Percentiles rank a stretch among this genome's conserved stretches.
Conservation (phyloP, 2,329 filamentous ascomycete genomes). For the Botryotinia convoluta region DNA sequence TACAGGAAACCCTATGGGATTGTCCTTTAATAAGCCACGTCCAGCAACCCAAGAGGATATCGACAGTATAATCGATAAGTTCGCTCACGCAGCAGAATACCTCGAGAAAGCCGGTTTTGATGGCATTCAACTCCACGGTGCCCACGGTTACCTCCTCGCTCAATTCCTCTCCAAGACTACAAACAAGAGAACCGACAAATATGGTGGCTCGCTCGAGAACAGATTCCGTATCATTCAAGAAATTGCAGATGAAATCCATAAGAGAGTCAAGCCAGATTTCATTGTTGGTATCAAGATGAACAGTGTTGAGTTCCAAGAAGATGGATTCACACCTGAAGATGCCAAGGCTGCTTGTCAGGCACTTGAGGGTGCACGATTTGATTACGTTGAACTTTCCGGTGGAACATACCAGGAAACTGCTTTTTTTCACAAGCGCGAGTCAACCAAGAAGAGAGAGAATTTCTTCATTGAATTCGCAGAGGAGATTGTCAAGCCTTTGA, state of each 20-base stretch:
- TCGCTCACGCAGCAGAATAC: slow-evolving; percentile 60
- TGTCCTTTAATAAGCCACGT: slow-evolving; percentile 53
- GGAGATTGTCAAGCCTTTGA: slow-evolving; percentile 48
- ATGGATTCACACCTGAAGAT: slow-evolving; percentile 57
- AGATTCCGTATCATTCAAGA: slow-evolving; percentile 50
- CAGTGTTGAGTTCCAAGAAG: slow-evolving; percentile 57
- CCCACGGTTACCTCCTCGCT: slow-evolving; percentile 38
- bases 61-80: slow-evolving; percentile 54
- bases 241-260: slow-evolving; percentile 59
- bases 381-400: slow-evolving; percentile 68
- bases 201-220: slow-evolving; percentile 37
- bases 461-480: slow-evolving; percentile 67
- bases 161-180: slow-evolving; percentile 36
- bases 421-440: slow-evolving; percentile 38
- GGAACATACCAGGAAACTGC: slow-evolving; percentile 56
- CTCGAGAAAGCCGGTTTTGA: slow-evolving; percentile 60
- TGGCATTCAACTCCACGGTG: slow-evolving; percentile 42
- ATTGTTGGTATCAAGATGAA: slow-evolving; percentile 56
- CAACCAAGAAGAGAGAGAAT: slow-evolving; percentile 54
- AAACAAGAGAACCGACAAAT: slow-evolving; percentile 36
- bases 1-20: slow-evolving; percentile 42
- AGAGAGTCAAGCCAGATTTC: slow-evolving; percentile 39
- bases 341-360: slow-evolving; percentile 51
- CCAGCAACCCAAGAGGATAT: slow-evolving; percentile 56
- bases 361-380: slow-evolving; percentile 51